Evolutionary conservation across 371 early-diverging fungal genomes (phyloP), one percentile per base, ranked within the genome.

Genomic region (Mucor piriformis): DNA sequence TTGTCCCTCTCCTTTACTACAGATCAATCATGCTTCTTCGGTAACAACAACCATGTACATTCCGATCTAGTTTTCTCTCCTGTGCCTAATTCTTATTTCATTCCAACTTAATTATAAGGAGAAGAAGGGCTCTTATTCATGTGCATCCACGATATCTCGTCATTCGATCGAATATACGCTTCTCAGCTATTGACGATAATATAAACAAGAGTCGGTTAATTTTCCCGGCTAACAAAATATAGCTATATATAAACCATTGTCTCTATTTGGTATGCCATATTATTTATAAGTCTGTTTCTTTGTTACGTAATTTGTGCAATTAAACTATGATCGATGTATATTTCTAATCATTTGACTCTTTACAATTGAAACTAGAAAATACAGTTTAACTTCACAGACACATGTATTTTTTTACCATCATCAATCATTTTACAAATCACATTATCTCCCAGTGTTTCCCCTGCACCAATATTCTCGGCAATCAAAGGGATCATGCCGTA

Each of bases 391-490:
- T 37, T 11, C n/a, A 29, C 8, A 8, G 29, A 29, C 29, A 37
- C 37, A 37, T 37, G 20, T 18, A 42, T 18, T 42, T 16, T 10
- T 18, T 1, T 18, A 18, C 18, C 20, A 42, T 37, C 13, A 37
- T 37, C 37, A 10, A 37, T 37, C 6, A 37, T 37, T 37, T 29
- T 29, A 38, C 6, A 38, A 42, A 42, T n/a, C 42, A 42, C 10
- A 42, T 42, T 42, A 18, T 42, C 18, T 42, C 18, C 20, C 20
- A 18, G n/a, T 13, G 11, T n/a, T 18, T 7, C 42, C 18, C 42
- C 42, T 42, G 42, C 42, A 18, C 42, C 4, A 42, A 42, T 42
- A 42, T 42, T 42, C 42, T 42, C 42, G 42, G 42, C 42, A 42
- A 42, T 42, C 42, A 42, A 42, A 42, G 18, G 42, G 42, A 42